Evolutionary conservation across 2,329 filamentous ascomycete genomes (phyloP), one percentile per base, ranked within the genome.

Genomic region (Colletotrichum sp.): DNA sequence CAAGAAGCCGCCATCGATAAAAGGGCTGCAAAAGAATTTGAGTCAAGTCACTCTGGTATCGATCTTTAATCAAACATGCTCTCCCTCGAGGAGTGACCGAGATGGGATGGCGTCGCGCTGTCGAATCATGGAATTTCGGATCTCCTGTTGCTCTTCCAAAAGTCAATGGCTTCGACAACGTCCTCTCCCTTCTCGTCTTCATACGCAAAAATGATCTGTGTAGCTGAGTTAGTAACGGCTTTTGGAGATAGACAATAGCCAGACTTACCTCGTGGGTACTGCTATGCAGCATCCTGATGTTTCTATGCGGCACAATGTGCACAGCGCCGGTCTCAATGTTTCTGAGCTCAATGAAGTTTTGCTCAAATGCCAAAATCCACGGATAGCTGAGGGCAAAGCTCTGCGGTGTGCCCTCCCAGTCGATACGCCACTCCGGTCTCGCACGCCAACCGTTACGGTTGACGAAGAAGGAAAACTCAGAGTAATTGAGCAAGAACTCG

Each of bases 401-500:
- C 81, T 95, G 94, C 55, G 97, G 97, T 60, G 93, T 95, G 72
- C 97, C 97, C 87, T 99, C 97, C 97, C 97, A 99, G 78, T 96
- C 94, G 82, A 99, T 98, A 81, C 94, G 93, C 97, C 97, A 99
- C 85, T 99, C 97, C 7, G 96, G 96, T 81, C 96, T 91, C 70
- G 96, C 96, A 78, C 97, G 93, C 97, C 97, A 99, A 49, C 97
- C 97, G 84, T 99, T 99, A 81, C 97, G 93, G 86, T 99, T 99
- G 83, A 99, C 97, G 82, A 99, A 99, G 91, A 99, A 99, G 15
- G 95, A 98, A 86, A 98, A 99, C 84, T 99, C 97, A 6, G 95
- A 97, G 87, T 99, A 99, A 85, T 98, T 99, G 78, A 99, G 93
- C 80, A 99, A 86, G 89, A 99, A 99, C 83, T 99, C 97, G 84